Evolutionary conservation across 192 early-diverging fungal genomes (phyloP).

Genomic region (Coemansia sp.): DNA sequence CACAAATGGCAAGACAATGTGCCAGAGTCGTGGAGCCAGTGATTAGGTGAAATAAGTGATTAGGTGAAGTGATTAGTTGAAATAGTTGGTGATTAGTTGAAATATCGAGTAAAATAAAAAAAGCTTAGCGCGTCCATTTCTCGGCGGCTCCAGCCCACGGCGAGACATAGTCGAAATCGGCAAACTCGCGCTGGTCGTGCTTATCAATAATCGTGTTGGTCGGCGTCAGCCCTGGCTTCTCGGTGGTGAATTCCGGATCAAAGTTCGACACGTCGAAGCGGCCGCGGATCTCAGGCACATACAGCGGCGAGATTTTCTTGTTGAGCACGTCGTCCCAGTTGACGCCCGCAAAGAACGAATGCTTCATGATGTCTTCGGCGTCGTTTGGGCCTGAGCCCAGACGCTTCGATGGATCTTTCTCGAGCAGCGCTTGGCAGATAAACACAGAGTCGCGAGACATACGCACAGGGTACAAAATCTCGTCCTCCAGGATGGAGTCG

Average conservation of each 20-base stretch:
- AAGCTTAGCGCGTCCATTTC: conserved; percentile 48
- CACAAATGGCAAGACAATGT: conserved; percentile 23
- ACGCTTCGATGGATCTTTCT: conserved; percentile 80
- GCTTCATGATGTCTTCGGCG: conserved; percentile 89
- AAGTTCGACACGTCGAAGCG: conserved; percentile 95
- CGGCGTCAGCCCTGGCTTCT: conserved; percentile 89
- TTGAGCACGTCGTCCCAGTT: conserved; percentile 96
- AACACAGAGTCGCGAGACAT: conserved; percentile 92
- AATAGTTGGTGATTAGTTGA: too few relatives aligned
- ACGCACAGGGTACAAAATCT: conserved; percentile 90
- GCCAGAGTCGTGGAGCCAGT: conserved; percentile 23
- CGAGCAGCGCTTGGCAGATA: conserved; percentile 86
- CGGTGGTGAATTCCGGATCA: conserved; percentile 97
- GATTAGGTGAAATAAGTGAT: too few relatives aligned
- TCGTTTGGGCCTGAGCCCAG: conserved; percentile 81
- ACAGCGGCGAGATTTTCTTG: conserved; percentile 86
- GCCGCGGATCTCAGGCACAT: conserved; percentile 73
- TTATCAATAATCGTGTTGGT: conserved; percentile 76
- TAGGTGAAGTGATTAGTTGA: too few relatives aligned
- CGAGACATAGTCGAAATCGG: conserved; percentile 88
- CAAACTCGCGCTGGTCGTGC: conserved; percentile 91
- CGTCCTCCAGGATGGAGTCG: conserved; percentile 94
- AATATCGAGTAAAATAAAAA: not conserved
- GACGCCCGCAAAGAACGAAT: conserved; percentile 91
- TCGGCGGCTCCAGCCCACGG: conserved; percentile 72